Base-by-base conservation (phyloP, 805 yeast species). In the Ogataea dorogensis region DNA sequence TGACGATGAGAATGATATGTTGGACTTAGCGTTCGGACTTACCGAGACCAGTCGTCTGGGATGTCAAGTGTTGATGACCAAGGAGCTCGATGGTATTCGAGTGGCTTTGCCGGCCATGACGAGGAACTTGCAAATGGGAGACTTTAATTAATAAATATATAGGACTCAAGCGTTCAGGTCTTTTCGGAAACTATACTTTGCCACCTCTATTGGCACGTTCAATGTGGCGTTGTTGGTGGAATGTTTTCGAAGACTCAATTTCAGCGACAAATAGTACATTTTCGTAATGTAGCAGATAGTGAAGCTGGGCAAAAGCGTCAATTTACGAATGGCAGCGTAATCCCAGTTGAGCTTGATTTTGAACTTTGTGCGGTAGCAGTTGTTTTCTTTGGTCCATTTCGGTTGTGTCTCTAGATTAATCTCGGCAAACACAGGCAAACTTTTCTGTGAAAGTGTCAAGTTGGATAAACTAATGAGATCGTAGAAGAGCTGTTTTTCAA, bases 41-140 rank as follows among this genome's bases (percentile, higher is more conserved):
- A 93, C 98, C 4, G 98, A 93, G 58, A 93, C 98, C 7, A 86
- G 96, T 16, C 76, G 98, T 58, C 70, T 93, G 49, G 98, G 98
- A 0, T 93, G 98, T 62, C 97, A 91, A 65, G 81, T 93, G 24
- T 71, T 72, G 40, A 86, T 93, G 96, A 65, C 81, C 19, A 88
- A 87, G 59, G 94, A 86, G 31, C 67, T 93, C 38, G 97, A 93
- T 58, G 98, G 98, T 0, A 65, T 93, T 23, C 74, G 98, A 51
- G 94, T 93, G 4, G 98, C 98, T 0, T 70, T 93, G 46, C 98
- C 98, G 13, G 91, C 96, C 11, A 86, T 93, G 96, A 93, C 98
- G 7, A 73, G 98, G 52, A 93, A 93, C 63, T 73, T 91, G 50
- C 95, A 86, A 56, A 68, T 76, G 14, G 77, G 77, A 43, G 98